Conservation (phyloP, 2,329 filamentous ascomycete species). For the Aspergillus sp. region DNA sequence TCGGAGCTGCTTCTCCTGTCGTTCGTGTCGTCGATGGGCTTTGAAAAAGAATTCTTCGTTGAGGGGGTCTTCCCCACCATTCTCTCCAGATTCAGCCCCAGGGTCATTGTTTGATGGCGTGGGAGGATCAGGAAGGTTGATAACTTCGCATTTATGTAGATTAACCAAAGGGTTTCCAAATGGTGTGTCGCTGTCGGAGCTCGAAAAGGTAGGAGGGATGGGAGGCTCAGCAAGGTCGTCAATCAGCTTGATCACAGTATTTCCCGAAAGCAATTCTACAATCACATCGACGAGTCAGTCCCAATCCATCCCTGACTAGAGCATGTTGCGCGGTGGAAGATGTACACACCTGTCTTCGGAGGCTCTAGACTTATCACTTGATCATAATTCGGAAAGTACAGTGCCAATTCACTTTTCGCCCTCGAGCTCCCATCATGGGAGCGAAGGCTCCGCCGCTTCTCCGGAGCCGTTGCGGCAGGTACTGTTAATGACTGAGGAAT, state of each 20-base stretch:
- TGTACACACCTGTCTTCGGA: conserved; percentile 66
- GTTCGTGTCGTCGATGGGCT: conserved; percentile 60
- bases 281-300: not conserved
- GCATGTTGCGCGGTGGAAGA: not conserved
- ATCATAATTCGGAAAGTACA: conserved; percentile 92
- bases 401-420: conserved; percentile 86
- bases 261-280: conserved; percentile 68
- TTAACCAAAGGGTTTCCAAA: conserved; percentile 39
- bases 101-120: not conserved
- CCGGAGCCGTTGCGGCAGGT: conserved; percentile 8
- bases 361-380: conserved; percentile 85
- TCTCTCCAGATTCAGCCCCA: not conserved
- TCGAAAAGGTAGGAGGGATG: conserved; percentile 13
- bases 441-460: conserved; percentile 73
- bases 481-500: not conserved
- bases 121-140: conserved; percentile 18
- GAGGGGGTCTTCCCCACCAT: conserved; percentile 52
- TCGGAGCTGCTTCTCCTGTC: conserved; percentile 66
- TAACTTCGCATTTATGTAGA: conserved; percentile 38
- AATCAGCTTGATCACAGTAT: conserved; percentile 71
- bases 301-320: not conserved
- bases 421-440: conserved; percentile 79
- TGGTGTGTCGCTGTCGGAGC: conserved; percentile 22
- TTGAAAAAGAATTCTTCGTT: conserved; percentile 56
- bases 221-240: conserved; percentile 53